Percentiles rank a stretch among this genome's conserved stretches.
Evolutionary conservation across 371 early-diverging fungal species (phyloP).

Genomic region (Rhizopus microsporus): DNA sequence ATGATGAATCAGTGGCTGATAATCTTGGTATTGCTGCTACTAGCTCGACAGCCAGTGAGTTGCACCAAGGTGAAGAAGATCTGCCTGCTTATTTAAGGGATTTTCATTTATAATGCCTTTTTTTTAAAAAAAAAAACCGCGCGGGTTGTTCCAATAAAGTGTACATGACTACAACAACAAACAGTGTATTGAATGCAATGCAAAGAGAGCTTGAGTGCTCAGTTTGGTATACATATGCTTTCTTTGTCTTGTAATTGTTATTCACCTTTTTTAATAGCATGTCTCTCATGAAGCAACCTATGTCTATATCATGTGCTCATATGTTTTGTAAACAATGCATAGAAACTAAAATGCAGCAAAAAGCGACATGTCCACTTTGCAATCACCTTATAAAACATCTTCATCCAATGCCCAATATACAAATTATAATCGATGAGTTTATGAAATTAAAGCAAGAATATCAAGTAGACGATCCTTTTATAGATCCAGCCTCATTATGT

Average conservation of each 20-base stretch:
- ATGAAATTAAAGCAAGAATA: conserved; percentile 7
- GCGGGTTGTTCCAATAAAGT: too few species aligned
- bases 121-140: too few species aligned
- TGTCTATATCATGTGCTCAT: conserved; percentile 10
- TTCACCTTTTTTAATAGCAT: background rate
- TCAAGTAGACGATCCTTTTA: background rate
- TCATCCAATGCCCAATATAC: background rate
- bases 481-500: conserved; percentile 1
- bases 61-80: conserved; percentile 17
- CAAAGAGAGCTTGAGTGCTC: conserved; percentile 1
- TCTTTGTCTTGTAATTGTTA: too few species aligned
- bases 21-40: conserved; percentile 30
- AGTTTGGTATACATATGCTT: conserved; percentile 1
- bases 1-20: conserved; percentile 63
- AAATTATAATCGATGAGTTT: conserved; percentile 11
- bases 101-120: background rate
- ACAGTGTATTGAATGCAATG: background rate
- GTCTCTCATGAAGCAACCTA: conserved; percentile 5
- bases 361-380: conserved; percentile 8
- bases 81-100: conserved; percentile 31
- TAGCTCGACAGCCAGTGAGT: conserved; percentile 8
- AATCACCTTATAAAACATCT: background rate
- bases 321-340: conserved; percentile 15
- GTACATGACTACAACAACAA: background rate
- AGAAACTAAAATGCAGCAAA: background rate